Evolutionary conservation across 2,329 filamentous ascomycete species (phyloP).

Genomic region (Fusarium phyllophilum): DNA sequence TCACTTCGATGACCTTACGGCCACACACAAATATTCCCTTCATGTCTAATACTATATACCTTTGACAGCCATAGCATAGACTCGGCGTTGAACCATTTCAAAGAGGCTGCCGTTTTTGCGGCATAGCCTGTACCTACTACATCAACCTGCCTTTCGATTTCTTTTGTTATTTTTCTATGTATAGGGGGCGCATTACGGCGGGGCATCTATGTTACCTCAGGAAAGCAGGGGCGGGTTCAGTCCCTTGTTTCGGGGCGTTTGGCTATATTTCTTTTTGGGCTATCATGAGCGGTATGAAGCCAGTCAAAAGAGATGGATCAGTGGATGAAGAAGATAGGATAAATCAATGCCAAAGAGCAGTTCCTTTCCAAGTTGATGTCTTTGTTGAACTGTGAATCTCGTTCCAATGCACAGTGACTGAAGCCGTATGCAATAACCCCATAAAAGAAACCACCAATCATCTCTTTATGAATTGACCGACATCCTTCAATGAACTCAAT

Average conservation of each 20-base stretch:
- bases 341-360: slow-evolving; percentile 41
- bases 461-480: neutral
- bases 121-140: slow-evolving; percentile 43
- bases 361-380: slow-evolving; percentile 23
- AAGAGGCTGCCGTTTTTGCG: slow-evolving; percentile 31
- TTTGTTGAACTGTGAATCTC: neutral
- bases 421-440: neutral
- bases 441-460: neutral
- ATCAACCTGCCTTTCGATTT: slow-evolving; percentile 39
- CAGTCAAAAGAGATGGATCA: slow-evolving; percentile 40
- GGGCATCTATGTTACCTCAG: slow-evolving; percentile 37
- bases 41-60: slow-evolving; percentile 44
- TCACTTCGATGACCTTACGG: slow-evolving; percentile 41
- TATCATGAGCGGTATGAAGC: slow-evolving; percentile 43
- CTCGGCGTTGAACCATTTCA: slow-evolving; percentile 45
- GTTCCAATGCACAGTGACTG: neutral
- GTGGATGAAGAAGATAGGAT: slow-evolving; percentile 35
- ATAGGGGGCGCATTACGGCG: slow-evolving; percentile 43
- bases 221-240: slow-evolving; percentile 32
- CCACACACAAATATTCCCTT: slow-evolving; percentile 38
- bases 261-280: slow-evolving; percentile 35
- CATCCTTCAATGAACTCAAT: neutral
- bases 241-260: slow-evolving; percentile 43
- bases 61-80: slow-evolving; percentile 49
- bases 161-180: slow-evolving; percentile 38